These are phyloP conservation scores for Lotus japonicus DNA, from an alignment of 306 rosid species.

Conservation along the genomic window DNA sequence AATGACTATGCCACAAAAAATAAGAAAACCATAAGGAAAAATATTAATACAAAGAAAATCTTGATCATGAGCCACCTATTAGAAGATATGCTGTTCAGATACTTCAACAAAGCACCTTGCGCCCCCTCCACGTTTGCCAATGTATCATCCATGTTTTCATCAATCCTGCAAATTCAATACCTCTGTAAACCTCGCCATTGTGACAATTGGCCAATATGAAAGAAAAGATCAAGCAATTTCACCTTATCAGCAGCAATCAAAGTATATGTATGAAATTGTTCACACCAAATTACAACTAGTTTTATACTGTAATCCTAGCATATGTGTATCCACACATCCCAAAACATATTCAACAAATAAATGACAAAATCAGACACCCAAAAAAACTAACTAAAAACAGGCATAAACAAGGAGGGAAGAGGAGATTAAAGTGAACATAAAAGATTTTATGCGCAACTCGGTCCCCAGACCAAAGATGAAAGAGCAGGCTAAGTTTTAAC, in stretches of 20 bases:
- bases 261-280: background rate
- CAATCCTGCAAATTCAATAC: conserved; percentile 54
- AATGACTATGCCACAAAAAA: conserved; percentile 87
- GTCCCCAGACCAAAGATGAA: background rate
- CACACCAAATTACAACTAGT: conserved; percentile 7
- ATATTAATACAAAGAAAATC: conserved; percentile 92
- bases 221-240: background rate
- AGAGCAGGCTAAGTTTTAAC: background rate
- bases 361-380: background rate
- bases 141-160: conserved; percentile 96
- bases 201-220: conserved; percentile 1
- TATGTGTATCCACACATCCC: too few species aligned
- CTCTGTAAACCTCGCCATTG: background rate
- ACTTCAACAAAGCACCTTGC: conserved; percentile 86
- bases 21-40: conserved; percentile 96
- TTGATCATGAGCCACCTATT: conserved; percentile 99
- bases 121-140: conserved; percentile 93
- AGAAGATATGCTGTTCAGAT: conserved; percentile 91
- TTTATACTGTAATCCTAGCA: too few species aligned
- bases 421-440: background rate
- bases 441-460: background rate
- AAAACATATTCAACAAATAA: background rate
- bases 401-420: background rate
- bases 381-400: too few species aligned
- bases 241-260: background rate